Conservation (phyloP, 1,284 basidiomycete genomes). For the Meripilus lineatus region DNA sequence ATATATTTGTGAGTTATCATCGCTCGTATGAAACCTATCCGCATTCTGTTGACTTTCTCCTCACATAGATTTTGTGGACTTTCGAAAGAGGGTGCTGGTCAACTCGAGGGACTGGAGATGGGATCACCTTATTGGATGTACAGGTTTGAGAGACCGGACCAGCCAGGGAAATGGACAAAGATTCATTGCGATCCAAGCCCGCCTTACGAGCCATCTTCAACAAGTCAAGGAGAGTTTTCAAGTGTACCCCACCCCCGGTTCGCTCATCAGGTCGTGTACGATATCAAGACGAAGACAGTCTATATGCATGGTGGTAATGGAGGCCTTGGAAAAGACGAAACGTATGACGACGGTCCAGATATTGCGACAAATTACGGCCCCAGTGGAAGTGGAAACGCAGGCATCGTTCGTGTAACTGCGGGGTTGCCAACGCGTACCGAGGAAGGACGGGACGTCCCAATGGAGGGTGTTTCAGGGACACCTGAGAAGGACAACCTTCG, state of each 20-base stretch:
- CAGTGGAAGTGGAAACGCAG: neutral
- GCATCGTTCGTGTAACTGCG: neutral
- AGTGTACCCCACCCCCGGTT: constrained; percentile 41
- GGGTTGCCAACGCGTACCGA: too few species aligned
- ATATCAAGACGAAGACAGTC: constrained; percentile 45
- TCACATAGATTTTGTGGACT: constrained; percentile 53
- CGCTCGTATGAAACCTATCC: constrained; percentile 1
- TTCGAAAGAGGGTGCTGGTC: constrained; percentile 35
- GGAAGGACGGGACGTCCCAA: constrained; percentile 5
- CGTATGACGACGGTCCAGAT: neutral
- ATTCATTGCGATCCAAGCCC: constrained; percentile 35
- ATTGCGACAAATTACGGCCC: too few species aligned
- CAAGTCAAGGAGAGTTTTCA: constrained; percentile 4
- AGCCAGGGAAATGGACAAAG: constrained; percentile 60
- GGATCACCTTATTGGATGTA: constrained; percentile 61
- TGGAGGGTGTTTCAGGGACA: constrained; percentile 9
- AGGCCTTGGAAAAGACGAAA: constrained; percentile 27
- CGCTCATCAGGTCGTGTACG: constrained; percentile 74
- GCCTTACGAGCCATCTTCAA: neutral
- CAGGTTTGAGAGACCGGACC: constrained; percentile 42
- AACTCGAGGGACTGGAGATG: constrained; percentile 40
- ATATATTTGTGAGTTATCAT: constrained; percentile 59
- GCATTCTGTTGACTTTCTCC: neutral
- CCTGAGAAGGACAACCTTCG: constrained; percentile 36
- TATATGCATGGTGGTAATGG: constrained; percentile 74